Conservation (phyloP, 805 yeast genomes). For the Candida patagonica region DNA sequence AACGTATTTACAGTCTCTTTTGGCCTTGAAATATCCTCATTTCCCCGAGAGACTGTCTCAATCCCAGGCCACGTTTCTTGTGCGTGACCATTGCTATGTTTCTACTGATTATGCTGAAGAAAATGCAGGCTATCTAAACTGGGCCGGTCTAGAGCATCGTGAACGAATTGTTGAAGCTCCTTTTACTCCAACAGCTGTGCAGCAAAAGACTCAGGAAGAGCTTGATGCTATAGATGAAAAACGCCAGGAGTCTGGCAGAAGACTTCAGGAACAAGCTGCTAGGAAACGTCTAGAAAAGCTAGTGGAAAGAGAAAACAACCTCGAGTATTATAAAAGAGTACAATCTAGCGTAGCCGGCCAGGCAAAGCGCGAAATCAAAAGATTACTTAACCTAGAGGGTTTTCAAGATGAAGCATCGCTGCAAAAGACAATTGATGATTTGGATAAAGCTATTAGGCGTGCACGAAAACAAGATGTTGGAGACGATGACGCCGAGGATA, state of each 20-base stretch:
- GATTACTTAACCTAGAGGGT: conserved; percentile 58
- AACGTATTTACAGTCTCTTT: conserved; percentile 49
- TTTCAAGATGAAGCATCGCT: conserved; percentile 70
- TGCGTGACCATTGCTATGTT: conserved; percentile 72
- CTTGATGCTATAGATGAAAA: conserved; percentile 65
- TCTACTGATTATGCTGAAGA: conserved; percentile 62
- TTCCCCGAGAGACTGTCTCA: conserved; percentile 68
- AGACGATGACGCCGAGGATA: conserved; percentile 39
- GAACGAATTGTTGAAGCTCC: conserved; percentile 82
- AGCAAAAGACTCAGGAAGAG: conserved; percentile 79
- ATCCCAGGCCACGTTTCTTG: conserved; percentile 55
- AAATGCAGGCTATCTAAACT: conserved; percentile 43
- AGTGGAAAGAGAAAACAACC: conserved; percentile 72
- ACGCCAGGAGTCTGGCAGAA: conserved; percentile 73
- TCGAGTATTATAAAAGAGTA: conserved; percentile 55
- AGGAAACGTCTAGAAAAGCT: conserved; percentile 72
- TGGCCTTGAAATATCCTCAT: conserved; percentile 80
- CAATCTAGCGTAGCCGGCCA: conserved; percentile 34
- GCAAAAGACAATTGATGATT: conserved; percentile 48
- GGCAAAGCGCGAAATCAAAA: conserved; percentile 43
- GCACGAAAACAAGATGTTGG: conserved; percentile 60
- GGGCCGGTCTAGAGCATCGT: conserved; percentile 54
- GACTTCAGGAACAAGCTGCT: conserved; percentile 90
- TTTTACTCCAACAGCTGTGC: conserved; percentile 46
- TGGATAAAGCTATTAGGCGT: conserved; percentile 61